Evolutionary conservation across 345 rosid genomes (phyloP), one percentile per base, ranked within the genome.

Genomic region (Ceriops tagal): DNA sequence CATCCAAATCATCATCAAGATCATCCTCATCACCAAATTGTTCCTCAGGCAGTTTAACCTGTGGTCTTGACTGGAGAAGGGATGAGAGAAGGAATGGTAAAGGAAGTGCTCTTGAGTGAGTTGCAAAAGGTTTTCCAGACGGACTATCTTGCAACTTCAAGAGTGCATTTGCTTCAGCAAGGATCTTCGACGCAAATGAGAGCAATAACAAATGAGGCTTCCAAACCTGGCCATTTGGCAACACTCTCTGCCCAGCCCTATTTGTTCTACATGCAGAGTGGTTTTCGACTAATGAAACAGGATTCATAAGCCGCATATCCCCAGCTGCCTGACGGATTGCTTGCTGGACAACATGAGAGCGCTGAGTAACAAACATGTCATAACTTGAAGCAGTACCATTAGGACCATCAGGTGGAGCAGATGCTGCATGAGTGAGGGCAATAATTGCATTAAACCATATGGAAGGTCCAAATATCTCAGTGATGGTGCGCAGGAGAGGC

Each of bases 151-250:
- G 98, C 74, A 96, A 77, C 81, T 88, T 89, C 64, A 96, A 62
- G 58, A 96, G 90, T 1, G 91, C 71, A 62, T 90, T 96, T 80
- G 99, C 99, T 72, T 92, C 98, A 5, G 96, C 97, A 34, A 96
- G 86, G 69, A 96, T 96, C 81, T 92, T 96, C 19, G 97, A 89
- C 43, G 99, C 99, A 75, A 96, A 96, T n/a, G 99, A 96, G 62
- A 92, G 93, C 80, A 96, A 74, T 66, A 96, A 68, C 79, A 96
- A 80, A 80, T 92, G 98, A 72, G 99, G 99, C 83, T 96, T 96
- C 99, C 99, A 96, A 60, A 96, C 98, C 82, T 96, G 99, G 72
- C 98, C 99, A 82, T 96, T 96, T 5, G 99, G 99, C 82, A 96
- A 77, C 58, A 96, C 98, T 78, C 99, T 83, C 84, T 96, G 99